Evolutionary conservation across 2,329 filamentous ascomycete species (phyloP), one percentile per base, ranked within the genome.

Genomic region (Cryphonectria carpinicola): DNA sequence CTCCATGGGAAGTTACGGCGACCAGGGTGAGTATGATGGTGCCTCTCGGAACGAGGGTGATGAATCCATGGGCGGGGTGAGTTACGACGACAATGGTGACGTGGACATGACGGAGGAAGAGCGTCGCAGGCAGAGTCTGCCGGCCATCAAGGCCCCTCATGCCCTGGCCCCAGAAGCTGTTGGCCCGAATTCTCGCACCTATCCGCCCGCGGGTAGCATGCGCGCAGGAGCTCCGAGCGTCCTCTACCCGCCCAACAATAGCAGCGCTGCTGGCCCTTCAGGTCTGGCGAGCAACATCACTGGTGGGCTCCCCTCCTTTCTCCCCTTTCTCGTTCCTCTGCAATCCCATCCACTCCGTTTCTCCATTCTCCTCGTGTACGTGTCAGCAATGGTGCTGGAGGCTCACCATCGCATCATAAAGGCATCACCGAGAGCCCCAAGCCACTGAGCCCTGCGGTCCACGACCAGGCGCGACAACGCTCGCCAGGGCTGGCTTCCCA

Each of bases 381-480:
- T 85, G 39, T 49, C 46, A 49, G 46, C 46, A 81, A 81, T 14
- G 35, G n/a, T 28, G 81, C 82, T 58, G 82, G 82, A 62, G 84
- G 83, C 71, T 83, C 84, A 63, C 87, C 86, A 25, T 87, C 94
- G 74, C 97, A 93, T 78, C 87, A 89, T 11, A 90, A 94, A 68
- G 87, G 84, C 71, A 92, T 97, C 83, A 96, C 92, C 3, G 94
- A 97, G 80, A 97, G 93, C 74, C 94, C 94, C 0, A 97, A 95
- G 78, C 92, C 94, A 4, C 84, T 97, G 56, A 94, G 91, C 72
- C 92, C 92, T n/a, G 76, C 85, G 28, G 84, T 91, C 89, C 74
- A 80, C 86, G 22, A 80, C 82, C 66, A 82, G 79, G 76, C 83
- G 58, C 85, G 89, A 70, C 89, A 90, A 73, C 85, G 88, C 68